Conservation (phyloP, 495 filamentous ascomycete genomes). For the Tuber indicum region DNA sequence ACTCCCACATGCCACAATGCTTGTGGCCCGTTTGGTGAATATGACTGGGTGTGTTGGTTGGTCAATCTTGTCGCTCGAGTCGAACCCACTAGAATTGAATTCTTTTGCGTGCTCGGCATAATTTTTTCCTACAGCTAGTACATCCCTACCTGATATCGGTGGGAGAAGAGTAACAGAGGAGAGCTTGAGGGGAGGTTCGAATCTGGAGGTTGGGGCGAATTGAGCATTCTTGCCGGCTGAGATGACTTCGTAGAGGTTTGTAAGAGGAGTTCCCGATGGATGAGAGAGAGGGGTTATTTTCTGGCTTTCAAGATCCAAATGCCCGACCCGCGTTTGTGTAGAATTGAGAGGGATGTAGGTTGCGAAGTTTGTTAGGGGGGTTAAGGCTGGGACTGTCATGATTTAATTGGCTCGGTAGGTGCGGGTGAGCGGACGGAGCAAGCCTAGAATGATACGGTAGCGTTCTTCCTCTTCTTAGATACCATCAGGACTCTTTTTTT, state of each 20-base stretch:
- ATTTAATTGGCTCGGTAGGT: not conserved
- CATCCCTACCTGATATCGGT: slow-evolving; percentile 50
- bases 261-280: slow-evolving; percentile 48
- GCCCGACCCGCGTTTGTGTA: slow-evolving; percentile 46
- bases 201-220: slow-evolving; percentile 38
- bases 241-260: slow-evolving; percentile 51
- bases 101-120: slow-evolving; percentile 51
- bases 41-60: slow-evolving; percentile 48
- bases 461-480: not conserved
- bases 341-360: slow-evolving; percentile 40
- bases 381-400: not conserved
- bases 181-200: slow-evolving; percentile 43
- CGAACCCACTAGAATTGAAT: slow-evolving; percentile 51
- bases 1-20: slow-evolving; percentile 49
- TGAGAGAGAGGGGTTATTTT: slow-evolving; percentile 49
- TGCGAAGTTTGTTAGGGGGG: slow-evolving; percentile 43
- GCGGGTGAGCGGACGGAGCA: not conserved
- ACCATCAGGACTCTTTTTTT: not conserved
- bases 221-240: slow-evolving; percentile 41
- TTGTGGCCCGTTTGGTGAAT: slow-evolving; percentile 53
- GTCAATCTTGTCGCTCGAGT: slow-evolving; percentile 49
- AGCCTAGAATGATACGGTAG: not conserved
- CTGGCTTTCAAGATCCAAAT: slow-evolving; percentile 45
- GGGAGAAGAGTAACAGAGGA: slow-evolving; percentile 46
- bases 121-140: slow-evolving; percentile 53